Base-by-base conservation (phyloP, 768 basidiomycete species). In the Lentinula detonsa region DNA sequence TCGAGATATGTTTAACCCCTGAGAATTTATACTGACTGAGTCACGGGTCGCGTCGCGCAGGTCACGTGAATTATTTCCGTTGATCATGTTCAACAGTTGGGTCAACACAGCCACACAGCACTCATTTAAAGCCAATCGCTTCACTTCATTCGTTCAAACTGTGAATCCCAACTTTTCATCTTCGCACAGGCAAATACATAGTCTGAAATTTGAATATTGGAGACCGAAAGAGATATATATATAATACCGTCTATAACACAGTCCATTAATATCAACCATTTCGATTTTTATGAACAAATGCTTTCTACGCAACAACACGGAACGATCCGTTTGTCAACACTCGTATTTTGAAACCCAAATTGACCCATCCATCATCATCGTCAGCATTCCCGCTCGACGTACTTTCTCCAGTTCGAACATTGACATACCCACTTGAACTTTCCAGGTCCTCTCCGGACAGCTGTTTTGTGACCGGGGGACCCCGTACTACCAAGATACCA, bases 241-340 rank as follows among this genome's bases (percentile, higher is more conserved):
- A 53, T n/a, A 51, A 57, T 57, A 34, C 21, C 23, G 34, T 59
- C 33, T 50, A 59, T 59, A 58, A 11, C 28, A 31, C 50, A 54
- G 53, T 54, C 53, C 58, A 39, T 42, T 49, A 34, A 42, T 48
- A 35, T 40, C 40, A 21, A 31, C 54, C 21, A 16, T 43, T 56
- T 21, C 39, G 35, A 35, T 16, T 54, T 28, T 31, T 40, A 34
- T 31, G 15, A 28, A n/a, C 18, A 53, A 53, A 10, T 35, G 31
- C 16, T 11, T n/a, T 45, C 34, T 39, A 60, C 13, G 43, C 59
- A 18, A 53, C 33, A 48, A 76, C 61, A 48, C 67, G 73, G 73
- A 92, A 90, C 7, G 87, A 79, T 0, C 90, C 90, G 67, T 89
- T 90, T 28, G 85, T 80, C 72, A 82, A 78, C 61, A 86, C 85